Evolutionary conservation across 1,139 yeast genomes (phyloP).

Genomic region (Magnusiomyces suaveolens): DNA sequence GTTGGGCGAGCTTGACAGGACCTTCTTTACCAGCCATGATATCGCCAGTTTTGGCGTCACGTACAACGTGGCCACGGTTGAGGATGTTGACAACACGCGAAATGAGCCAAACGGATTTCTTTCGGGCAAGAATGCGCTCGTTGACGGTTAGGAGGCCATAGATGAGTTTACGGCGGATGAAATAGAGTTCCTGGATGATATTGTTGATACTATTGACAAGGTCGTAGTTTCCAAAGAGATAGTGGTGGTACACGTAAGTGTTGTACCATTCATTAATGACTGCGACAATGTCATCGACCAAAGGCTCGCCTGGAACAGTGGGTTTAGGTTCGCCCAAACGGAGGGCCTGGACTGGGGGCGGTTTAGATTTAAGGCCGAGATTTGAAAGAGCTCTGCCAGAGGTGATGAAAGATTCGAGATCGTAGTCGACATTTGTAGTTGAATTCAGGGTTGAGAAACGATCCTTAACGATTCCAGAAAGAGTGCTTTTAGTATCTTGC

Average conservation of each 20-base stretch:
- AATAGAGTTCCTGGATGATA: constrained; percentile 45
- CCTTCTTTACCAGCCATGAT: constrained; percentile 38
- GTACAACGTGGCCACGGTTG: constrained; percentile 60
- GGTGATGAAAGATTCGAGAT: constrained; percentile 9
- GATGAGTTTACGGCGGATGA: constrained; percentile 50
- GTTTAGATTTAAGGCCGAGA: constrained; percentile 17
- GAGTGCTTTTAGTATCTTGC: constrained; percentile 10
- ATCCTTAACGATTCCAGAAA: constrained; percentile 8
- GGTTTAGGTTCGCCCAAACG: constrained; percentile 25
- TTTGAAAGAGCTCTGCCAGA: constrained; percentile 5
- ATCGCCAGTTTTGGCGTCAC: constrained; percentile 60
- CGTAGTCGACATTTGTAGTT: constrained; percentile 7
- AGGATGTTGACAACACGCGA: constrained; percentile 61
- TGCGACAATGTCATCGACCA: constrained; percentile 30
- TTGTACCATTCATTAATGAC: constrained; percentile 31
- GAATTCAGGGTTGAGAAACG: constrained; percentile 7
- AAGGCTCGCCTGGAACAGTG: constrained; percentile 24
- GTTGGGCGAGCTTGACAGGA: constrained; percentile 57
- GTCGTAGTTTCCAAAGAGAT: constrained; percentile 31
- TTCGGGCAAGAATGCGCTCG: constrained; percentile 49
- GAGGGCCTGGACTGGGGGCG: constrained; percentile 29
- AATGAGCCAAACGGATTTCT: constrained; percentile 51
- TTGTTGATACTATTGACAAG: constrained; percentile 28
- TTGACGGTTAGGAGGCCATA: constrained; percentile 49
- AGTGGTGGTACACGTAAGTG: constrained; percentile 27